Percentiles rank a stretch among this genome's conserved stretches.
Evolutionary conservation across 352 stramenopile species (phyloP).

Genomic region (Pythium vanterpoolii): DNA sequence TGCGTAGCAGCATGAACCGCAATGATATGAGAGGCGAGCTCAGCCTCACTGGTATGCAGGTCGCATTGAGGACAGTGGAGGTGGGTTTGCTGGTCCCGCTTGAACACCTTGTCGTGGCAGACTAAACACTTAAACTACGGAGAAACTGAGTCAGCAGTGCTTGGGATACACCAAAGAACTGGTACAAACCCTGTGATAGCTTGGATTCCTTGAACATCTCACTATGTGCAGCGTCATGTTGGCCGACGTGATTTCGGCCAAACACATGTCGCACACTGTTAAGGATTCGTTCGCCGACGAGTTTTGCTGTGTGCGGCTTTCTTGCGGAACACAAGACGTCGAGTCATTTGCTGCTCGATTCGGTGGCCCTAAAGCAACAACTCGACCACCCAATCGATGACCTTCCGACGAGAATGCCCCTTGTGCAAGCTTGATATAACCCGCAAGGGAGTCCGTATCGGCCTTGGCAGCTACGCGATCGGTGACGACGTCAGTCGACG

Average conservation of each 20-base stretch:
- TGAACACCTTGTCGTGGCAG: slow-evolving; percentile 36
- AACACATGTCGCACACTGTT: slow-evolving; percentile 11
- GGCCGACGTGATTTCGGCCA: slow-evolving; percentile 28
- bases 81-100: slow-evolving; percentile 29
- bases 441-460: slow-evolving; percentile 17
- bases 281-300: neutral
- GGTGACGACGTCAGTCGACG: neutral
- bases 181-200: slow-evolving; percentile 45
- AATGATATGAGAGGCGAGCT: slow-evolving; percentile 18
- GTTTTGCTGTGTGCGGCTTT: neutral
- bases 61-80: slow-evolving; percentile 39
- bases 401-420: slow-evolving; percentile 25
- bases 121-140: slow-evolving; percentile 36
- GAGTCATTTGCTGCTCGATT: neutral
- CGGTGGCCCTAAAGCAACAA: neutral
- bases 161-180: neutral
- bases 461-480: neutral
- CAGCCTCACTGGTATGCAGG: slow-evolving; percentile 7
- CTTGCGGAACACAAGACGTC: neutral
- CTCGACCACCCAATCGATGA: slow-evolving; percentile 17
- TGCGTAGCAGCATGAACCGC: slow-evolving; percentile 21
- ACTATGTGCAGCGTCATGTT: slow-evolving; percentile 43
- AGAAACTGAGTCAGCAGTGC: neutral
- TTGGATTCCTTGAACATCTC: slow-evolving; percentile 38
- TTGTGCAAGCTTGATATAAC: slow-evolving; percentile 23